Evolutionary conservation across 352 stramenopile genomes (phyloP), one percentile per base, ranked within the genome.

Genomic region (Globisporangium spinosum): DNA sequence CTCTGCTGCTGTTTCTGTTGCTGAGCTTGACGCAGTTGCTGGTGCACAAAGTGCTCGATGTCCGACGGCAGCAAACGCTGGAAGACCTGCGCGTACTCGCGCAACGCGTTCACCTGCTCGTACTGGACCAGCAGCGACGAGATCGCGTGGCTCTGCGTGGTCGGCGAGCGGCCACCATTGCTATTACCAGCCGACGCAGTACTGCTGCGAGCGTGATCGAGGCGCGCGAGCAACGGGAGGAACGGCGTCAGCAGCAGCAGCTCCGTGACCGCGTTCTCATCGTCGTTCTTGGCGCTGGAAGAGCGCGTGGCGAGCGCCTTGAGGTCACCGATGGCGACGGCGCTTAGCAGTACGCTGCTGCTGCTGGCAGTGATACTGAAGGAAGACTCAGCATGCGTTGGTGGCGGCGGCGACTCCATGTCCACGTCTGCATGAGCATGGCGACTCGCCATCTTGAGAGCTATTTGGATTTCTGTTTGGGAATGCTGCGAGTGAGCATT

Each of bases 151-250:
- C n/a, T 23, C 45, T 73, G 55, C 3, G 45, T 13, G 0, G 60
- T 59, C 0, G 43, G 38, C 20, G 43, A 23, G 29, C 15, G 17
- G n/a, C 5, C 15, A 34, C 29, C n/a, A 43, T 53, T 38, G 51
- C n/a, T 22, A 71, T 65, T 17, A 15, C 35, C 35, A 43, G 1
- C 15, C 35, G 35, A 45, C 35, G 10, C 35, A 17, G 0, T 45
- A 45, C 35, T 56, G n/a, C 49, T 56, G 34, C 70, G 72, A 25
- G 66, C 64, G 58, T 75, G 59, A 64, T 87, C 71, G 13, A 90
- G 75, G 2, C 80, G 79, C 27, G 76, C 76, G 5, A 90, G 62
- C 43, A 89, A 69, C 38, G 82, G 79, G 35, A 89, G 47, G 61
- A 89, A 82, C 0, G 79, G 73, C 49, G 71, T 67, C 49, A 86